Evolutionary conservation across 2,329 filamentous ascomycete genomes (phyloP).

Genomic region (Dactylonectria estremocensis): DNA sequence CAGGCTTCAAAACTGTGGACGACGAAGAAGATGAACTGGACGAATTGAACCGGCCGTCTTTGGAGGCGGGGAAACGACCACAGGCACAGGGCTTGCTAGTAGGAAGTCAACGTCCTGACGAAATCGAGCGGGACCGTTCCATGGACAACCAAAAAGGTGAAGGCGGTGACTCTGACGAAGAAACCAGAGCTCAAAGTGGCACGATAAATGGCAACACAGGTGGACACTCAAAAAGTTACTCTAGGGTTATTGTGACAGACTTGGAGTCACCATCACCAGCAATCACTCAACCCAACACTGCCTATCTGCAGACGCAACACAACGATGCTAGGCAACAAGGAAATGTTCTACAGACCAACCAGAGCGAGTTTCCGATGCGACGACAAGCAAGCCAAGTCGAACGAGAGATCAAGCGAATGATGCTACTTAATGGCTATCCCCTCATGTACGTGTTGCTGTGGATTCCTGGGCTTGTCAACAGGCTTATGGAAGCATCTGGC

Average conservation of each 20-base stretch:
- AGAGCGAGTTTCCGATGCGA: conserved; percentile 44
- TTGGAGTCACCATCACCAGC: not conserved
- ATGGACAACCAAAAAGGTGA: not conserved
- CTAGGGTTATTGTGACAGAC: too few relatives aligned
- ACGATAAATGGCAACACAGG: too few relatives aligned
- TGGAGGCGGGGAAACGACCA: not conserved
- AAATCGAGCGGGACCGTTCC: not conserved
- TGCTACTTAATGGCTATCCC: conserved; percentile 45
- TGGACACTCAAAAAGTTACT: too few relatives aligned
- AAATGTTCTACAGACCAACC: conserved; percentile 36
- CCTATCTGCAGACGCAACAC: not conserved
- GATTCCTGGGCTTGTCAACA: conserved; percentile 42
- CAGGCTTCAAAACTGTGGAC: conserved; percentile 30
- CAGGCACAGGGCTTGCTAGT: not conserved
- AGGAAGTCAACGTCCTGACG: not conserved
- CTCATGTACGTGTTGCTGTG: conserved; percentile 45
- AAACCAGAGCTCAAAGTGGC: too few relatives aligned
- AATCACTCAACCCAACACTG: not conserved
- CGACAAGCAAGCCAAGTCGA: conserved; percentile 36
- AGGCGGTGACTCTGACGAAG: conserved; percentile 24
- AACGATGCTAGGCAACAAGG: not conserved
- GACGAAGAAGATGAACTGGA: conserved; percentile 34
- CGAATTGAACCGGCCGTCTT: conserved; percentile 17
- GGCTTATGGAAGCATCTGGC: conserved; percentile 41
- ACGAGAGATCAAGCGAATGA: conserved; percentile 44